A percentile compares a stretch with the other conserved stretches of the same genome.
These are phyloP conservation scores for Mycena sp. DNA, from an alignment of 1,284 basidiomycete species.

Conservation along the genomic window DNA sequence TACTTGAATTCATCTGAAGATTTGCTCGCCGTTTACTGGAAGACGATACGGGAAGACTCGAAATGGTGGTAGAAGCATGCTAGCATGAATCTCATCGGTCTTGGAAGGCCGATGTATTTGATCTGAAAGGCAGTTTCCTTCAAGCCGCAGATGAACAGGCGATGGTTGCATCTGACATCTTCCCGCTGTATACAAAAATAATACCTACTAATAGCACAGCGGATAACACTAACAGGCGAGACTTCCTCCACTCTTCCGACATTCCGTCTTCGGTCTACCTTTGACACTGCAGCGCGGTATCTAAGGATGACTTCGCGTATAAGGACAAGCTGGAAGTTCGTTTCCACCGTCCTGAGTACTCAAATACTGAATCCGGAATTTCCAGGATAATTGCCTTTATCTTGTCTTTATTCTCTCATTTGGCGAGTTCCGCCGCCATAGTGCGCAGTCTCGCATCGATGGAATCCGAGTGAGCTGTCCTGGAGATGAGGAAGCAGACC, in stretches of 20 bases:
- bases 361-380: not conserved
- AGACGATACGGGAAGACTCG: too few relatives aligned
- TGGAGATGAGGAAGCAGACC: not conserved
- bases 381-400: slow-evolving; percentile 4
- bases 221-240: not conserved
- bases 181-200: not conserved
- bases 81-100: too few relatives aligned
- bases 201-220: not conserved
- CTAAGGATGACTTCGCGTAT: not conserved
- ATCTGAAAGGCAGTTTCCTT: too few relatives aligned
- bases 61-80: too few relatives aligned
- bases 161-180: not conserved
- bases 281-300: not conserved
- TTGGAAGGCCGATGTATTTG: too few relatives aligned
- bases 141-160: not conserved
- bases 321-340: not conserved
- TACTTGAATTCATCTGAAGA: too few relatives aligned
- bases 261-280: not conserved
- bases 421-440: not conserved
- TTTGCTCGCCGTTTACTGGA: too few relatives aligned
- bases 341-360: not conserved
- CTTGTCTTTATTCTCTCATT: slow-evolving; percentile 1
- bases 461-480: not conserved
- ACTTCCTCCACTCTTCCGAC: not conserved
- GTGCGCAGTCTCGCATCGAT: not conserved